Evolutionary conservation across 495 filamentous ascomycete species (phyloP).

Genomic region (Letharia lupina): DNA sequence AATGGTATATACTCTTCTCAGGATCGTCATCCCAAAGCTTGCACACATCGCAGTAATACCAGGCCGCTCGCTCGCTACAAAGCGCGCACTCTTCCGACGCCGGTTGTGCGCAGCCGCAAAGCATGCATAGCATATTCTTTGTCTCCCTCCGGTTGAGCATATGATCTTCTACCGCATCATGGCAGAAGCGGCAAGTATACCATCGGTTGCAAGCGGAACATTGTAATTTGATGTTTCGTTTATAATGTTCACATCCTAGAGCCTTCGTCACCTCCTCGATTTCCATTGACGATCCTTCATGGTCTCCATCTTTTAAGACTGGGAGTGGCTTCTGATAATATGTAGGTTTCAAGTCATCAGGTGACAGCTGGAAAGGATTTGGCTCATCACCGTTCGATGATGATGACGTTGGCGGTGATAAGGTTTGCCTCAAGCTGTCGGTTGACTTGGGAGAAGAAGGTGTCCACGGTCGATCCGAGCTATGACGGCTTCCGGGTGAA

Average conservation of each 20-base stretch:
- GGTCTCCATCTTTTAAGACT: slow-evolving; percentile 37
- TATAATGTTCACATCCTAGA: slow-evolving; percentile 90
- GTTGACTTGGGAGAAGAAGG: slow-evolving; percentile 29
- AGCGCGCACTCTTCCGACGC: slow-evolving; percentile 66
- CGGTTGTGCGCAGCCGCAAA: slow-evolving; percentile 77
- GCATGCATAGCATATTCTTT: slow-evolving; percentile 96
- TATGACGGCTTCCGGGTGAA: slow-evolving; percentile 32
- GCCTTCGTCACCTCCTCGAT: slow-evolving; percentile 26
- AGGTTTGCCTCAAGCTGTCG: slow-evolving; percentile 29
- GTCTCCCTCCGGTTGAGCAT: slow-evolving; percentile 71
- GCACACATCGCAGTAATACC: slow-evolving; percentile 90
- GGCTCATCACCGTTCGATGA: slow-evolving; percentile 30
- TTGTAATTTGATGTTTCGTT: slow-evolving; percentile 90
- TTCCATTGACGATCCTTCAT: slow-evolving; percentile 32
- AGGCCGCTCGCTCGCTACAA: slow-evolving; percentile 71
- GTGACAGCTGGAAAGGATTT: slow-evolving; percentile 58
- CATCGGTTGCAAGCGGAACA: slow-evolving; percentile 82
- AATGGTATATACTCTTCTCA: slow-evolving; percentile 92
- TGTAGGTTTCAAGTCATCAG: slow-evolving; percentile 63
- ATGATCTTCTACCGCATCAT: slow-evolving; percentile 82
- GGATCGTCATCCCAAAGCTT: slow-evolving; percentile 95
- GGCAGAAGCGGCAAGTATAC: slow-evolving; percentile 94
- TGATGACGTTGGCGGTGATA: slow-evolving; percentile 30
- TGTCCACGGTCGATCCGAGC: slow-evolving; percentile 32
- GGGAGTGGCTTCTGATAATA: slow-evolving; percentile 47